Conservation (phyloP, 2,329 filamentous ascomycete genomes). For the Colletotrichum destructivum region DNA sequence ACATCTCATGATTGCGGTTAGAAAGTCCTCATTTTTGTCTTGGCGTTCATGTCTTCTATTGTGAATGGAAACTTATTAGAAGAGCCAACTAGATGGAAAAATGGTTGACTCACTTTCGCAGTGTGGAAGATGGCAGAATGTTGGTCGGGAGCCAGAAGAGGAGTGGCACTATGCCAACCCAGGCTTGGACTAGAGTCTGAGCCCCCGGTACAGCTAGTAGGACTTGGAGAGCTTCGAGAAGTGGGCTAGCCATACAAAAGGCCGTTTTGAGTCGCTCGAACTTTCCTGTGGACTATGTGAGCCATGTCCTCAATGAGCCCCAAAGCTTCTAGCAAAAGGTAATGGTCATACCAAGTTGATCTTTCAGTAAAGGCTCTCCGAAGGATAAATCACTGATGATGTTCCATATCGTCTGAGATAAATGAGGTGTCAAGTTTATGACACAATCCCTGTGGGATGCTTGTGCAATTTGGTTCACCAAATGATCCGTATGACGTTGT, state of each 20-base stretch:
- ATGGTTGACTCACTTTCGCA: slow-evolving; percentile 9
- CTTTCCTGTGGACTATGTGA: background rate
- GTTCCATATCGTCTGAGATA: slow-evolving; percentile 19
- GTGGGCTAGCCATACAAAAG: slow-evolving; percentile 19
- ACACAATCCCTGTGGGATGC: background rate
- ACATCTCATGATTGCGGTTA: slow-evolving; percentile 24
- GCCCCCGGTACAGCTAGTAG: slow-evolving; percentile 12
- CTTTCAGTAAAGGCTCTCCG: slow-evolving; percentile 17
- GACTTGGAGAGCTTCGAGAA: slow-evolving; percentile 28
- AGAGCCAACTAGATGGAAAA: background rate
- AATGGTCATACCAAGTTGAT: slow-evolving; percentile 9
- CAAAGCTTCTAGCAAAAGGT: background rate
- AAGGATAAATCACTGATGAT: slow-evolving; percentile 26
- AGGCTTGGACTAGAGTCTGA: background rate
- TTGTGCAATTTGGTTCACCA: background rate
- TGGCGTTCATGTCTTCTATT: background rate
- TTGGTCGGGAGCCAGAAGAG: slow-evolving; percentile 25
- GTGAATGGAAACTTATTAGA: background rate
- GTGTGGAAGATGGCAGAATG: slow-evolving; percentile 8
- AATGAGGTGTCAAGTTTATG: slow-evolving; percentile 16
- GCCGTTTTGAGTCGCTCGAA: slow-evolving; percentile 16
- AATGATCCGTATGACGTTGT: background rate
- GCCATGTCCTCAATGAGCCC: background rate
- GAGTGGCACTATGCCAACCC: slow-evolving; percentile 1
- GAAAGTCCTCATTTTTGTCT: slow-evolving; percentile 19